Percentiles rank a stretch among this genome's conserved stretches.
Evolutionary conservation across 2,329 filamentous ascomycete species (phyloP).

Genomic region (Pseudophaeomoniella oleicola): DNA sequence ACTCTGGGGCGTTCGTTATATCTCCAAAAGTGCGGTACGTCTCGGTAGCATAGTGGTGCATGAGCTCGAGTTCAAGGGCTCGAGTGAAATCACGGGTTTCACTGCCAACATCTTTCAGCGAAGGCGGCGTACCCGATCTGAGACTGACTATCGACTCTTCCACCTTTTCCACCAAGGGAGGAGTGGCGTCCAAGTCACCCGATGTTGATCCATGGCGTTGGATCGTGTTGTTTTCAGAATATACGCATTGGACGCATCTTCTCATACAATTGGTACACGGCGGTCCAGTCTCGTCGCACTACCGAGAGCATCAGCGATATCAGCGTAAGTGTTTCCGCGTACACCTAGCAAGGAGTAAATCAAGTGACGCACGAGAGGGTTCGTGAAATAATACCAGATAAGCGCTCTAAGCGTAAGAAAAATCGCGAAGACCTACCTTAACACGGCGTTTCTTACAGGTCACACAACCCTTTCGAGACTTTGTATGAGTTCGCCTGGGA

Average conservation of each 20-base stretch:
- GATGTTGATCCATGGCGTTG: too few species aligned
- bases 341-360: too few species aligned
- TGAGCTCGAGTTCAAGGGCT: constrained; percentile 32
- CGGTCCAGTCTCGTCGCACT: constrained; percentile 25
- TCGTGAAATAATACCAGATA: neutral
- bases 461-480: constrained; percentile 26
- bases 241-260: constrained; percentile 19
- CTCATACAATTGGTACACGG: constrained; percentile 23
- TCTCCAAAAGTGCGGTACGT: constrained; percentile 29
- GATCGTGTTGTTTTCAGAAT: constrained; percentile 9
- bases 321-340: too few species aligned
- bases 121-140: too few species aligned
- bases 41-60: constrained; percentile 35
- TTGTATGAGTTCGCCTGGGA: constrained; percentile 24
- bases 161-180: too few species aligned
- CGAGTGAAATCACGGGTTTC: too few species aligned
- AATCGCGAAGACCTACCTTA: constrained; percentile 19
- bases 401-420: too few species aligned
- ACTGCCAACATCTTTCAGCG: too few species aligned
- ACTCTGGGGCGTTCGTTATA: constrained; percentile 12
- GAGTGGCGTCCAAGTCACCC: too few species aligned
- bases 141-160: too few species aligned
- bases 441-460: constrained; percentile 26
- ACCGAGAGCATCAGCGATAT: constrained; percentile 1
- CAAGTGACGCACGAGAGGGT: too few species aligned